Base-by-base conservation (phyloP, 2,329 filamentous ascomycete genomes). In the Xylaria digitata region DNA sequence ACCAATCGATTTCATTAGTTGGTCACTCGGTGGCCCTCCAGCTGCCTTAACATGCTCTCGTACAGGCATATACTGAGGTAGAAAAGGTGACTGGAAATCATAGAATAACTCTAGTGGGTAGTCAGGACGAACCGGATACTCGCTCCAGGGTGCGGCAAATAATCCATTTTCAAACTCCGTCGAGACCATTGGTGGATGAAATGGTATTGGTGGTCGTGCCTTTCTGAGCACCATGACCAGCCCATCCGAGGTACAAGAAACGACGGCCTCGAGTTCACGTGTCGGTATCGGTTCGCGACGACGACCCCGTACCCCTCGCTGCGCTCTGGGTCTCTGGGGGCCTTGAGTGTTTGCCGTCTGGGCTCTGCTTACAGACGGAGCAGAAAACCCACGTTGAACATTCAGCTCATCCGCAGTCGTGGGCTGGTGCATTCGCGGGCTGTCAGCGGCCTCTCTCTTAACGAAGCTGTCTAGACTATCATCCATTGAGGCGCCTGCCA, bases 191-290 rank as follows among this genome's bases (percentile, higher is more conserved):
- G 85, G 82, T 8, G 84, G 83, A 61, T 88, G 82, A 3, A 85
- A 79, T 13, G 83, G 91, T 53, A 94, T 88, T 7, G 88, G 84
- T 3, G 92, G 90, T 30, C 91, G 87, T 26, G 93, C 93, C 70
- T 87, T 88, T 63, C 93, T 87, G 15, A 96, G 82, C 56, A 95
- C 89, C 7, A 96, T 92, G 2, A 96, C 92, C 0, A 97, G 82
- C 0, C 93, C 93, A 77, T 97, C 93, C 0, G 93, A 96, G 1
- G 93, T 93, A 79, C 93, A 97, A 0, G 93, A 96, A 5, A 97
- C 90, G n/a, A 97, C 92, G 1, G 93, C 93, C 80, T 97, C 93
- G 3, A 97, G 82, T 79, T 96, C 92, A 58, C 93, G 83, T 1
- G 84, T 83, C 2, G 79, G 79, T 6, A 81, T 75, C 0, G 73